A percentile compares a stretch with the other conserved stretches of the same genome.
Evolutionary conservation across 768 basidiomycete species (phyloP).

Genomic region (Collybiopsis confluens): DNA sequence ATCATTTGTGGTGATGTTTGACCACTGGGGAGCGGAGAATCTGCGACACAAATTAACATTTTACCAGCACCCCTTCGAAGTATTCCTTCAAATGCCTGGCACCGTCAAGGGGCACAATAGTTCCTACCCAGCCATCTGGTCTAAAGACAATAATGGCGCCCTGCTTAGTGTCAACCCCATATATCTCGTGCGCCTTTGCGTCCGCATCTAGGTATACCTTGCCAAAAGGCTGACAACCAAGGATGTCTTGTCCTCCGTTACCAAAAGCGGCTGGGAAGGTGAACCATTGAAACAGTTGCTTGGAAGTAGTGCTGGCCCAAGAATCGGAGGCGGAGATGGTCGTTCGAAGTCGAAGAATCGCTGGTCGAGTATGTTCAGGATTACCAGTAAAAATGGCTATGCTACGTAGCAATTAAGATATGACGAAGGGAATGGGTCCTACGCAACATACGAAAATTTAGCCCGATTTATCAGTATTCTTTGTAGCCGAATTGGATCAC

Average conservation of each 20-base stretch:
- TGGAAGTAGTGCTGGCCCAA: neutral
- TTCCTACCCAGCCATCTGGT: constrained; percentile 6
- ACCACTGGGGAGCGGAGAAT: neutral
- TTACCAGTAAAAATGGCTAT: constrained; percentile 12
- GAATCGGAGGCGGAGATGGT: neutral
- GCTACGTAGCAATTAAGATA: neutral
- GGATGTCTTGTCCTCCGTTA: constrained; percentile 12
- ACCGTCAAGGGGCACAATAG: neutral
- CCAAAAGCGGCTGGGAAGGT: constrained; percentile 9
- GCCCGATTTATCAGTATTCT: constrained; percentile 9
- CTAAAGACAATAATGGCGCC: constrained; percentile 9
- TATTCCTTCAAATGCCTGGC: neutral
- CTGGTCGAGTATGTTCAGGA: constrained; percentile 4
- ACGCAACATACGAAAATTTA: constrained; percentile 7
- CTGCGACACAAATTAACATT: neutral
- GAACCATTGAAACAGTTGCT: constrained; percentile 5
- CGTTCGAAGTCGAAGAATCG: neutral
- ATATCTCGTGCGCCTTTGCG: constrained; percentile 6
- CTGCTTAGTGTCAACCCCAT: constrained; percentile 1
- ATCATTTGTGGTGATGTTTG: too few relatives aligned
- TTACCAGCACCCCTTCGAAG: neutral
- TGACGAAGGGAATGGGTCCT: neutral
- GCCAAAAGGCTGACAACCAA: constrained; percentile 10
- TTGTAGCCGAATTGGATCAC: constrained; percentile 10
- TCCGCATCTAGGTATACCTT: constrained; percentile 9